Percentiles rank a stretch among this genome's conserved stretches.
Evolutionary conservation across 768 basidiomycete genomes (phyloP).

Genomic region (Phylloporus scabripes): DNA sequence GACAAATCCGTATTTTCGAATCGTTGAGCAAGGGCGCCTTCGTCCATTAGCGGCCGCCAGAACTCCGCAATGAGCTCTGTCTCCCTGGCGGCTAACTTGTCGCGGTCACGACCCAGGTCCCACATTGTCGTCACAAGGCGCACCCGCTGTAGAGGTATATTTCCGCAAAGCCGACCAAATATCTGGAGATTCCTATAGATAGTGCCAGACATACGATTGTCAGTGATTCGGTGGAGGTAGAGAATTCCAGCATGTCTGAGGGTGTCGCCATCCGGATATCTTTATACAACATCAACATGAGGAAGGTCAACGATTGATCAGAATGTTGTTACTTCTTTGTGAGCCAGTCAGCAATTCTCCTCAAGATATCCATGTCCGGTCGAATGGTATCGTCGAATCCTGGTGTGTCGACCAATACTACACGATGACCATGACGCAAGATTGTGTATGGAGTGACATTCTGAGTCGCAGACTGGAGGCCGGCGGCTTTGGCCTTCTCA

Average conservation of each 20-base stretch:
- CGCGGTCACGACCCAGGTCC: conserved; percentile 12
- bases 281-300: not conserved
- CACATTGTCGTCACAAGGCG: conserved; percentile 37
- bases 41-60: conserved; percentile 11
- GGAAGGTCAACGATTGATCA: too few relatives aligned
- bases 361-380: not conserved
- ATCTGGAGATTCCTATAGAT: conserved; percentile 27
- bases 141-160: conserved; percentile 4
- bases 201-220: conserved; percentile 32
- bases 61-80: not conserved
- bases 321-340: not conserved
- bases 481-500: not conserved
- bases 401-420: not conserved
- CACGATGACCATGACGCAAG: not conserved
- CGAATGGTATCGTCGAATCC: not conserved
- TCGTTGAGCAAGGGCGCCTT: not conserved
- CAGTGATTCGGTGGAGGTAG: conserved; percentile 32
- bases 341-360: not conserved
- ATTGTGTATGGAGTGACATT: not conserved
- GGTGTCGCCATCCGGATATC: not conserved
- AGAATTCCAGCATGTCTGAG: conserved; percentile 27
- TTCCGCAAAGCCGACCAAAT: conserved; percentile 32
- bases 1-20: not conserved
- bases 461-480: not conserved
- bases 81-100: not conserved